A percentile compares a stretch with the other conserved stretches of the same genome.
phyloP scores from a whole-genome alignment of 2,329 filamentous ascomycete genomes.

The Scytalidium sp. region DNA sequence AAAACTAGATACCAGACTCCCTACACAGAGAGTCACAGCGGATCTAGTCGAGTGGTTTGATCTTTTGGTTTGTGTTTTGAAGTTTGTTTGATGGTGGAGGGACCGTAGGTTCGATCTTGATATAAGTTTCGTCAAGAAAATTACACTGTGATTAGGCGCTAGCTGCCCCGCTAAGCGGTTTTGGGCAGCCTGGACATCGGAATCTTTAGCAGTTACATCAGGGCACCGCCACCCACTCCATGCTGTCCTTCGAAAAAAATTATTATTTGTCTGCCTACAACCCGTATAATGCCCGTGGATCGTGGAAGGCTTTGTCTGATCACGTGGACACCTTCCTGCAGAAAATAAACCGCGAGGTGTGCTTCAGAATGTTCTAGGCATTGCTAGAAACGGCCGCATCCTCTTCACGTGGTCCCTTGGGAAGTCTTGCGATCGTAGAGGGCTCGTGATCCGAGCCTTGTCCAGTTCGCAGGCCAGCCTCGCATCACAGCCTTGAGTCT shows the following conservation, averaged over 20 bases:
- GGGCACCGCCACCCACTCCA: not conserved
- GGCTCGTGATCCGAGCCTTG: not conserved
- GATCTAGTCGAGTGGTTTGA: conserved; percentile 24
- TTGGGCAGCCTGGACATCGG: not conserved
- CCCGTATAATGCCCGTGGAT: not conserved
- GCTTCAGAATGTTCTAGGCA: not conserved
- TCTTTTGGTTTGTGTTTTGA: conserved; percentile 12
- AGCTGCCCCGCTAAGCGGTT: not conserved
- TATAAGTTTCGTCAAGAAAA: not conserved
- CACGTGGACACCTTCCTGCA: not conserved
- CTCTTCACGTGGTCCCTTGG: not conserved
- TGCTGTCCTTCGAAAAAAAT: not conserved
- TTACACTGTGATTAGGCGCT: not conserved
- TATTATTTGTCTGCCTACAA: not conserved
- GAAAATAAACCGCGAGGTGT: not conserved
- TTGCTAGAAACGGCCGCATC: not conserved
- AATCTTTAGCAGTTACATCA: not conserved
- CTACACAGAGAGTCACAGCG: conserved; percentile 33
- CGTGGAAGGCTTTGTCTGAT: not conserved
- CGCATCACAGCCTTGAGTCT: not conserved
- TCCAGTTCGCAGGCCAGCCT: not conserved
- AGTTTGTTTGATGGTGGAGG: conserved; percentile 16
- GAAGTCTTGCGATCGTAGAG: not conserved
- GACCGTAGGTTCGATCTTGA: not conserved
- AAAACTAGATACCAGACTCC: conserved; percentile 49